Base-by-base conservation (phyloP, 2,329 filamentous ascomycete species). In the Cladosporium sp. region DNA sequence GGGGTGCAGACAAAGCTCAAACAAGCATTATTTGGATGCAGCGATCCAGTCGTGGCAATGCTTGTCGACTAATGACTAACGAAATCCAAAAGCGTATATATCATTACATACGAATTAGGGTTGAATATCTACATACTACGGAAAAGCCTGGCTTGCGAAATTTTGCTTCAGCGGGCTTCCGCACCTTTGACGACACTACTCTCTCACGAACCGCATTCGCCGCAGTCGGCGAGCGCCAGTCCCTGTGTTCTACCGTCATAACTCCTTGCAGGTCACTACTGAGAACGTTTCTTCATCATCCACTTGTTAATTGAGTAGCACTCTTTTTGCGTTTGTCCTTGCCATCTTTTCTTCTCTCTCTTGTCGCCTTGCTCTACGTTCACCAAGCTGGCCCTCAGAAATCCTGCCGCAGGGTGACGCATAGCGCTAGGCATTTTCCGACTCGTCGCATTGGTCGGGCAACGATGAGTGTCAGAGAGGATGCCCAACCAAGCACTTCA, bases 161-260 rank as follows among this genome's bases (percentile, higher is more conserved):
- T 41, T 41, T 41, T 29, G 38, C 16, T 22, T 18, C 9, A 39
- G 38, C 38, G 38, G 18, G 12, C 35, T 39, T 12, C 38, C 38
- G 38, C 38, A 39, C 19, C 38, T 41, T 15, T 29, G 13, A 22
- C 38, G 38, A 41, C 12, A 29, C 38, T n/a, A 29, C 38, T n/a
- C n/a, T 29, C 38, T 29, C 22, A 16, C 20, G 38, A 39, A 39
- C n/a, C 22, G 20, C 6, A 29, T 29, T 41, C 38, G 38, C 20
- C 38, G 38, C 38, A 41, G 38, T 41, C 38, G 38, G 38, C 38
- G 38, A 41, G 38, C 38, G 38, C 38, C 20, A 27, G n/a, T 41
- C 20, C 38, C 22, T 29, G 38, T 29, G 38, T 27, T 41, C 38
- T 29, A 41, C 22, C 20, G 20, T 41, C 22, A 13, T 27, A 29